A percentile compares a stretch with the other conserved stretches of the same genome.
These are phyloP conservation scores for Aeschynomene evenia DNA, from an alignment of 306 rosid genomes.

Conservation along the genomic window DNA sequence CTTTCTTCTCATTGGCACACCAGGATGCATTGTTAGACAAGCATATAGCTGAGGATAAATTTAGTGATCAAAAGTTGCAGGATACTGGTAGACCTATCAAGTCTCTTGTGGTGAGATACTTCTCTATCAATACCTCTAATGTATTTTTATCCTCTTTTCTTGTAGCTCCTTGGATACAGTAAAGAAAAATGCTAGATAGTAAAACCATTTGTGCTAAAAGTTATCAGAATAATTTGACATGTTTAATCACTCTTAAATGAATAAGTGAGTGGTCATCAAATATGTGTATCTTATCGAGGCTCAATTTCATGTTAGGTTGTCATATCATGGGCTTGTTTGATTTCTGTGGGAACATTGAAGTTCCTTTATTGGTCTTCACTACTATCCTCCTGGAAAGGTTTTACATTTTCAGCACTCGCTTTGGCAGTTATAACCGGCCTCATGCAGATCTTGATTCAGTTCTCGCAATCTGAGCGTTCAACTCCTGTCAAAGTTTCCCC, in stretches of 20 bases:
- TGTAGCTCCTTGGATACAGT: not conserved
- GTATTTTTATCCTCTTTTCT: not conserved
- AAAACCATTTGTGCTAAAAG: too few relatives aligned
- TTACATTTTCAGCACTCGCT: constrained; percentile 46
- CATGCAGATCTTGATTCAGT: constrained; percentile 71
- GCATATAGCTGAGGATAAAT: constrained; percentile 63
- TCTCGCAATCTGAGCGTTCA: constrained; percentile 76
- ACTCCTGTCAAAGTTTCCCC: constrained; percentile 62
- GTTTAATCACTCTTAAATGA: too few relatives aligned
- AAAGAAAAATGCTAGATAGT: too few relatives aligned
- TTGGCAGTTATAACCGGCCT: constrained; percentile 56
- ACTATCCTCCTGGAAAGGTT: constrained; percentile 73
- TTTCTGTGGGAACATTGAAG: constrained; percentile 51
- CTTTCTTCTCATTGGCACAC: not conserved
- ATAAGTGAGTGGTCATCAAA: too few relatives aligned
- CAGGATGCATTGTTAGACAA: constrained; percentile 77
- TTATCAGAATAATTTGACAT: too few relatives aligned
- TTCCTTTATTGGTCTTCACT: constrained; percentile 60
- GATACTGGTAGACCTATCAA: constrained; percentile 55
- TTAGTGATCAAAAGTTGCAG: constrained; percentile 53
- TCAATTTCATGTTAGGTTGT: constrained; percentile 47
- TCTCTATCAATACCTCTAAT: not conserved
- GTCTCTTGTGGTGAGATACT: constrained; percentile 67
- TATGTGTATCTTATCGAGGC: not conserved
- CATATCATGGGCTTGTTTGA: constrained; percentile 57